Evolutionary conservation across 305 asterid genomes (phyloP), one percentile per base, ranked within the genome.

Genomic region (Solanum hybrid): DNA sequence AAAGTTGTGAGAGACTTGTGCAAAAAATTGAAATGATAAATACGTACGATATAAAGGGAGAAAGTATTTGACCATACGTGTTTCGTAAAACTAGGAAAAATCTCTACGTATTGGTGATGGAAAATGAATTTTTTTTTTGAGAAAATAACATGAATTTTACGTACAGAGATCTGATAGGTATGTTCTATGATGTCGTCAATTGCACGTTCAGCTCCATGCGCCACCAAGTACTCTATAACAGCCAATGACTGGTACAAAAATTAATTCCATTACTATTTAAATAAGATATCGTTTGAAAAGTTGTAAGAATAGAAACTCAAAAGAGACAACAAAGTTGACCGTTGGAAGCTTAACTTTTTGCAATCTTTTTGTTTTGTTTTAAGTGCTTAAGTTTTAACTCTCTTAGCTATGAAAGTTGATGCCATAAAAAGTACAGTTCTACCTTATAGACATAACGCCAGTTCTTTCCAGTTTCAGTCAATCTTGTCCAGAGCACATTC

Each of bases 361-460:
- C 78, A 10, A 51, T 80, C 90, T 73, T 80, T 75, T 69, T 60
- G 77, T 22, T 73, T 66, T 32, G 35, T 90, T 36, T 84, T 7
- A 51, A 84, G 87, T 84, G 40, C 31, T 84, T 6, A 51, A 51
- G 75, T 51, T 84, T 51, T 19, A 19, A 84, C 42, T 45, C 40
- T 51, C 42, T 84, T 51, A 84, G 75, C 42, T 15, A 45, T 3
- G 29, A 56, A 5, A 51, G 31, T 51, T 19, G 87, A 84, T 56
- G 42, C 87, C 75, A 84, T 84, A 31, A 51, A 42, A 84, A 84
- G 37, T 45, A 45, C 1, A 27, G 81, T 69, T n/a, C 87, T 92
- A 98, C 99, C 99, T 98, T 98, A 91, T 96, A 98, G 80, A 96
- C 99, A 34, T 82, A 89, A 87, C 99, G 99, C 99, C 99, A 98